Evolutionary conservation across 768 basidiomycete genomes (phyloP).

Genomic region (Porphyrellus cyaneotinctus): DNA sequence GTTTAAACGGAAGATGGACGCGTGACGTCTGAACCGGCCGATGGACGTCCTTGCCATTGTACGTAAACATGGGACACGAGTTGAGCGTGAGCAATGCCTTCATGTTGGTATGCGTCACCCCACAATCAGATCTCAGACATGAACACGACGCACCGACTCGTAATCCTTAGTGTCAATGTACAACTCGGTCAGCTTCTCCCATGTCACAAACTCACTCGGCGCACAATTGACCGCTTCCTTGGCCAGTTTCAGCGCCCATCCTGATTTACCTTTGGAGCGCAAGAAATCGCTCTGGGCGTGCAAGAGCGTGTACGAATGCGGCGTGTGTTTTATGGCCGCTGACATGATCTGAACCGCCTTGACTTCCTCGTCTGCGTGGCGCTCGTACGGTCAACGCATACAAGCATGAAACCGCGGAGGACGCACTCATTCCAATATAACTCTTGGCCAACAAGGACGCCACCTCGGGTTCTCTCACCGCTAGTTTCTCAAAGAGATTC

Average conservation of each 20-base stretch:
- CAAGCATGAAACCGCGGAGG: neutral
- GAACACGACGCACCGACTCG: constrained; percentile 48
- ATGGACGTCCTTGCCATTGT: constrained; percentile 93
- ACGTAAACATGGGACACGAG: constrained; percentile 99
- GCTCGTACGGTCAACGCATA: neutral
- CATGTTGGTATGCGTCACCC: neutral
- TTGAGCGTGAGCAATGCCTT: constrained; percentile 87
- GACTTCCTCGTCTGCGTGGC: constrained; percentile 84
- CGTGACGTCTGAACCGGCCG: constrained; percentile 74
- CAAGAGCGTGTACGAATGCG: constrained; percentile 90
- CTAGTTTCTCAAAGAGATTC: constrained; percentile 89
- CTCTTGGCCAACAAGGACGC: constrained; percentile 80
- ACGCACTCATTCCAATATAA: constrained; percentile 97
- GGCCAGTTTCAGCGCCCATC: constrained; percentile 90
- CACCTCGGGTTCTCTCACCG: constrained; percentile 85
- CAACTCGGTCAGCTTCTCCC: constrained; percentile 95
- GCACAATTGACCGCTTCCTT: constrained; percentile 97
- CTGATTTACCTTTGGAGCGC: constrained; percentile 73
- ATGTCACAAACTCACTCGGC: constrained; percentile 97
- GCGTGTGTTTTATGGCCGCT: constrained; percentile 74
- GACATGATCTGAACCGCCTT: constrained; percentile 95
- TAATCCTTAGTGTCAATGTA: constrained; percentile 89
- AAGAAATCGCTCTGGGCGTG: constrained; percentile 96
- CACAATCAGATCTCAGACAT: neutral
- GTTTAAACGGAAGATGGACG: constrained; percentile 82